Evolutionary conservation across 768 basidiomycete genomes (phyloP), one percentile per base, ranked within the genome.

Genomic region (Russula foetens): DNA sequence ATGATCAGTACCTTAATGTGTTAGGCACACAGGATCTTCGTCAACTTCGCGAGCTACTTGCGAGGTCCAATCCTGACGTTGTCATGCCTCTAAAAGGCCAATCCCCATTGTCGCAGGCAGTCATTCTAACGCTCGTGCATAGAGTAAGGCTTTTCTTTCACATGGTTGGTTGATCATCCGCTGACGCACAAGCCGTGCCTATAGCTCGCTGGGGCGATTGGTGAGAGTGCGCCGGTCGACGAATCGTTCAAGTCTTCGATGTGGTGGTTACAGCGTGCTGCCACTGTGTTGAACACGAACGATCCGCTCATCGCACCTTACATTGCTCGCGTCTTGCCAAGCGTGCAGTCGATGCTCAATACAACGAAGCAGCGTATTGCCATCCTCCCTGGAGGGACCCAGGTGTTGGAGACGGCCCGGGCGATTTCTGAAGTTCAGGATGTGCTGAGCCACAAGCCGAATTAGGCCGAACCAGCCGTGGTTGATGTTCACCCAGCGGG

Each of bases 221-320:
- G 85, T 44, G 89, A 92, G 69, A 84, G 81, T 3, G 80, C 87
- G 7, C 88, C 90, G 11, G 78, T 80, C 50, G 90, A 93, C 62
- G 91, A 92, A 67, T 72, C 80, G 6, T 92, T 91, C 80, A 91
- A 91, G 73, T 82, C 81, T 15, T 82, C 86, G 7, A 74, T 92
- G 58, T 92, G 91, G 90, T 93, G 90, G 90, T 74, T 93, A 65
- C 88, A 92, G 69, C 84, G 90, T 57, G 79, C 87, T 39, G 77
- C 88, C 7, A 75, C 80, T 15, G 77, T 85, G 33, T 79, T 92
- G 64, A 87, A 86, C 68, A 84, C 89, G 53, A 85, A 84, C 67
- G 88, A 92, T 71, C 87, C 87, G 64, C 77, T 91, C 35, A 91
- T 92, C 67, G 81, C 86, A 23, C 86, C 90, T 56, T 92, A 91